Percentiles rank a stretch among this genome's conserved stretches.
Conservation (phyloP, 768 basidiomycete species). For the Lactarius hatsudake region DNA sequence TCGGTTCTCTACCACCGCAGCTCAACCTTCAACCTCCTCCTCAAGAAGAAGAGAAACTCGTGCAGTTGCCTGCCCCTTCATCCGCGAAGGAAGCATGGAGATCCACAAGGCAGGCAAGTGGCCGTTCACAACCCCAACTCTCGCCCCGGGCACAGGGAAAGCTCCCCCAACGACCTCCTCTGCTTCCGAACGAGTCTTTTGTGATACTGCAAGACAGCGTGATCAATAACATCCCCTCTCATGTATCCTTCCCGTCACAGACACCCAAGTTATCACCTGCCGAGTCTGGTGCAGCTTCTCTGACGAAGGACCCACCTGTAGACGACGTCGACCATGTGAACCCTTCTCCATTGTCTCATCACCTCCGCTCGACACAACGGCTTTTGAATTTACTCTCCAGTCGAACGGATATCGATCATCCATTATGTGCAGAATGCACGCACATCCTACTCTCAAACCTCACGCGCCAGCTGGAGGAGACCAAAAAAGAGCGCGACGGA, state of each 20-base stretch:
- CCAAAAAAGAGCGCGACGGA: conserved; percentile 85
- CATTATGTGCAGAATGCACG: conserved; percentile 93
- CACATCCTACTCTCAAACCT: conserved; percentile 73
- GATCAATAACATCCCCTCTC: conserved; percentile 64
- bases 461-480: conserved; percentile 81
- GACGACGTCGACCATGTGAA: conserved; percentile 54
- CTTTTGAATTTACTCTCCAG: conserved; percentile 76
- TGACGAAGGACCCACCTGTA: conserved; percentile 37
- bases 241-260: conserved; percentile 41
- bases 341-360: conserved; percentile 74
- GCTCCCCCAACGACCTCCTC: conserved; percentile 51
- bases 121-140: conserved; percentile 36
- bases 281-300: conserved; percentile 38
- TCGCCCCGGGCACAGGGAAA: conserved; percentile 60
- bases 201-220: conserved; percentile 86
- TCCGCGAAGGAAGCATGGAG: conserved; percentile 64
- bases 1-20: conserved; percentile 60
- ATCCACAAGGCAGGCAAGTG: conserved; percentile 45
- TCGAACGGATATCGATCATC: conserved; percentile 83
- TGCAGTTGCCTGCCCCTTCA: conserved; percentile 46
- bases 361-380: conserved; percentile 69
- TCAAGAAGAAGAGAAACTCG: conserved; percentile 46
- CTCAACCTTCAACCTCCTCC: conserved; percentile 41
- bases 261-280: conserved; percentile 44
- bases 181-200: conserved; percentile 82